Base-by-base conservation (phyloP, 2,329 filamentous ascomycete species). In the Domatiomyces globalis region DNA sequence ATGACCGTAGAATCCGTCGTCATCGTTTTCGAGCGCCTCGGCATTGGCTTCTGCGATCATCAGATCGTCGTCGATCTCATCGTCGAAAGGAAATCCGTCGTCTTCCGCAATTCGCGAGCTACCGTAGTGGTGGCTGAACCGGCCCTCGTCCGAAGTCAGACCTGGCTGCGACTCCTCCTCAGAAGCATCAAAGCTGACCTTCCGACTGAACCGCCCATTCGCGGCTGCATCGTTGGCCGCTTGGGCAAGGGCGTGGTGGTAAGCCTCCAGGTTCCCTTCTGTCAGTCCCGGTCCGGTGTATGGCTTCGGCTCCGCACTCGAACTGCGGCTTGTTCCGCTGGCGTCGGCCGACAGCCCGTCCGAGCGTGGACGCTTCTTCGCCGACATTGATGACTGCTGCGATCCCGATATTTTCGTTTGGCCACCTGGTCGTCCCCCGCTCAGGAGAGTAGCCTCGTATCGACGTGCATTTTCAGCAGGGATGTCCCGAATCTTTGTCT, bases 31-130 rank as follows among this genome's bases (percentile, higher is more conserved):
- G 6, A 98, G 74, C 1, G 85, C 92, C 64, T 92, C 89, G 0
- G 90, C 89, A 60, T 98, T 98, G 4, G 92, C 92, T 52, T 88
- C 92, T 0, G 89, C 90, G 54, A 98, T 94, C 60, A 96, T 92
- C 29, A 82, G 81, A 60, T 95, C 89, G 58, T 96, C 88, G 53
- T 87, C 85, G 48, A 85, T 75, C 45, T 83, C 80, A 53, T 80
- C 78, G 58, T 77, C 75, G 51, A 78, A 78, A 46, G 72, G 71
- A 50, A 74, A 72, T 49, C 74, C 71, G 47, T 79, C 71, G 19
- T 65, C 64, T 27, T 71, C 67, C 5, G 70, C 68, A 18, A 68
- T 64, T 4, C 59, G 63, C 20, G 65, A 62, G 19, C 61, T 63
- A 12, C 71, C 64, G 0, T 70, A 67, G 44, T 67, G 68, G 53